Percentiles rank a stretch among this genome's conserved stretches.
These are phyloP conservation scores for Aspergillus awamori DNA, from an alignment of 2,329 filamentous ascomycete genomes.

Conservation along the genomic window DNA sequence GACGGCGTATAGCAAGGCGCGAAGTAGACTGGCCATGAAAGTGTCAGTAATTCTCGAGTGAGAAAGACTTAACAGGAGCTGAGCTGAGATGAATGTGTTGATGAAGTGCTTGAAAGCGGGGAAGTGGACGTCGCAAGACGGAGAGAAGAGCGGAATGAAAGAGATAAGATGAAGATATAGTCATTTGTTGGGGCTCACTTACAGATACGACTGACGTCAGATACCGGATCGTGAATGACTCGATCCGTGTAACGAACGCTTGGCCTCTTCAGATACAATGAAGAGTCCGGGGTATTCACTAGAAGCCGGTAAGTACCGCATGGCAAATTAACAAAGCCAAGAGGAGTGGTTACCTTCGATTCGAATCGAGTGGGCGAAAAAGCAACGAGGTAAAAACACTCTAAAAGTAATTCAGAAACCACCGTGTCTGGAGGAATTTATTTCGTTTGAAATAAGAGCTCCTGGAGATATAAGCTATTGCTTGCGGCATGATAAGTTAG, in stretches of 20 bases:
- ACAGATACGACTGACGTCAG: constrained; percentile 3
- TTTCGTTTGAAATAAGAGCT: constrained; percentile 3
- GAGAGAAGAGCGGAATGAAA: not conserved
- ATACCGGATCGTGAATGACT: not conserved
- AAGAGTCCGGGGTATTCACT: constrained; percentile 6
- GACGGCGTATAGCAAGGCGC: not conserved
- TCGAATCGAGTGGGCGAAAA: not conserved
- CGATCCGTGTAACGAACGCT: not conserved
- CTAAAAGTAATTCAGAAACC: constrained; percentile 8
- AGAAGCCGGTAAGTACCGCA: not conserved
- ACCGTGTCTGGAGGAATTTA: not conserved
- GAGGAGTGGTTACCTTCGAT: not conserved
- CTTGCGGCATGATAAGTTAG: constrained; percentile 13
- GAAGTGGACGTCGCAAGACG: too few relatives aligned
- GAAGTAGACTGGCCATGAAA: not conserved
- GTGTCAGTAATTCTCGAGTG: not conserved
- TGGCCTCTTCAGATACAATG: not conserved
- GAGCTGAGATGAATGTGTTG: too few relatives aligned
- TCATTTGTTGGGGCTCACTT: not conserved
- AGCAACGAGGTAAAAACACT: not conserved
- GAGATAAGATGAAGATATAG: too few relatives aligned
- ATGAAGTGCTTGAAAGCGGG: too few relatives aligned
- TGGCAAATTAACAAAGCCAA: not conserved
- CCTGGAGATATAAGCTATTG: constrained; percentile 15
- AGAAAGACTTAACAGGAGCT: not conserved